Evolutionary conservation across 2,329 filamentous ascomycete genomes (phyloP), one percentile per base, ranked within the genome.

Genomic region (Corynespora cassiicola): DNA sequence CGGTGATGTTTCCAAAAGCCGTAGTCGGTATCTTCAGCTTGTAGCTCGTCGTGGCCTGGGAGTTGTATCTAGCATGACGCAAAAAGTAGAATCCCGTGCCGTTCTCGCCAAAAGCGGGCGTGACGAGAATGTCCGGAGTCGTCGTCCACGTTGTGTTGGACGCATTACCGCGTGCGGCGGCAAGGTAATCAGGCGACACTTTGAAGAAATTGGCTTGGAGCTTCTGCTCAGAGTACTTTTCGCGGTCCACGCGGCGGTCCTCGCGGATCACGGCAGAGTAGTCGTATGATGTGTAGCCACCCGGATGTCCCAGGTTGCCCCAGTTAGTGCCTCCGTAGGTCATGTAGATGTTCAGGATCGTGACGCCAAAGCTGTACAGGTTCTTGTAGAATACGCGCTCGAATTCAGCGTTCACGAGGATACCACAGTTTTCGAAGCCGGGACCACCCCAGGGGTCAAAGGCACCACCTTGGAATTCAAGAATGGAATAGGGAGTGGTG

Each of bases 351-450:
- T 84, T 90, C 40, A 90, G 72, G 6, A 92, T 80, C 0, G 79
- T 82, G 3, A 84, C 78, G 0, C 82, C 84, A 11, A 84, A 80
- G 23, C 81, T 81, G 35, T 84, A 80, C 34, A 83, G 75, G 51
- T 90, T 88, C 75, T 91, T 92, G 66, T 90, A 88, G 58, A 90
- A 89, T 0, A 94, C 84, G 11, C 87, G 75, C 45, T 87, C 82
- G 46, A 89, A 90, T 51, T 90, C 85, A n/a, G 84, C 73, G 45
- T 87, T 86, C 4, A 88, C 70, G 3, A 91, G 74, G 3, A 74
- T 70, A 4, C 79, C 73, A 53, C 89, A 94, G 39, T 83, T 73
- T 3, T 80, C 82, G 32, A 87, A 88, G 0, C 87, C 86, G 10
- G 74, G 70, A 11, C 87, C 87, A 31, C 87, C 88, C 80, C 87